Percentiles rank a stretch among this genome's conserved stretches.
phyloP scores from a whole-genome alignment of 768 basidiomycete species.

The Termitomyces sp. region DNA sequence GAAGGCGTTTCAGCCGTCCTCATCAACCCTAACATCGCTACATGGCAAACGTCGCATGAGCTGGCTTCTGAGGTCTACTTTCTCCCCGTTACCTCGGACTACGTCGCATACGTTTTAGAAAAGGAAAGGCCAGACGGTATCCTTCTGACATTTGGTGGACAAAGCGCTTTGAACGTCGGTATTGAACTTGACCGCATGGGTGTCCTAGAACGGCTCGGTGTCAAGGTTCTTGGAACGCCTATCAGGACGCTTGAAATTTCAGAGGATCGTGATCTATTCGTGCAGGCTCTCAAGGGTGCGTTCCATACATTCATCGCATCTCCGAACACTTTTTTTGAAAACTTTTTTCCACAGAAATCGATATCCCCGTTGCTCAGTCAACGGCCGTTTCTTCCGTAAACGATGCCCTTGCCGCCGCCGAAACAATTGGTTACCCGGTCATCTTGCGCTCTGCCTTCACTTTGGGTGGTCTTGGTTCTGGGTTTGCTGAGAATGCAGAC shows the following conservation, averaged over 20 bases:
- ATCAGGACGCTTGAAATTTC: conserved; percentile 93
- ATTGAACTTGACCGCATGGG: conserved; percentile 97
- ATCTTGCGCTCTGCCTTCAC: conserved; percentile 97
- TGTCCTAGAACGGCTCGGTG: conserved; percentile 85
- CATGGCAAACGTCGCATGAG: conserved; percentile 98
- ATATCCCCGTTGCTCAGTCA: conserved; percentile 93
- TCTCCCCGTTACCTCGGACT: conserved; percentile 92
- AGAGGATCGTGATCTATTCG: conserved; percentile 96
- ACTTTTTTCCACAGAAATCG: conserved; percentile 71
- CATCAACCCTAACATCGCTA: conserved; percentile 98
- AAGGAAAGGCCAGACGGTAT: conserved; percentile 98
- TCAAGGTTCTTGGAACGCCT: conserved; percentile 92
- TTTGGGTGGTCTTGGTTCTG: conserved; percentile 96
- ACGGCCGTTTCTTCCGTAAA: conserved; percentile 96
- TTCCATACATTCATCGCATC: conserved; percentile 4
- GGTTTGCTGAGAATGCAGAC: conserved; percentile 92
- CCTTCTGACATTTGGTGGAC: conserved; percentile 95
- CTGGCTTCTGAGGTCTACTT: conserved; percentile 97
- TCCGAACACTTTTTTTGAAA: conserved; percentile 3
- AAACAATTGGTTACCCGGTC: conserved; percentile 92
- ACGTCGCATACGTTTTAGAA: conserved; percentile 98
- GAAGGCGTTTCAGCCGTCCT: conserved; percentile 93
- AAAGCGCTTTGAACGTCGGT: conserved; percentile 96
- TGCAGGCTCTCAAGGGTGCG: conserved; percentile 91
- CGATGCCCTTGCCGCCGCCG: conserved; percentile 88